Evolutionary conservation across 2,329 filamentous ascomycete genomes (phyloP), one percentile per base, ranked within the genome.

Genomic region (Didymella keratinophila): DNA sequence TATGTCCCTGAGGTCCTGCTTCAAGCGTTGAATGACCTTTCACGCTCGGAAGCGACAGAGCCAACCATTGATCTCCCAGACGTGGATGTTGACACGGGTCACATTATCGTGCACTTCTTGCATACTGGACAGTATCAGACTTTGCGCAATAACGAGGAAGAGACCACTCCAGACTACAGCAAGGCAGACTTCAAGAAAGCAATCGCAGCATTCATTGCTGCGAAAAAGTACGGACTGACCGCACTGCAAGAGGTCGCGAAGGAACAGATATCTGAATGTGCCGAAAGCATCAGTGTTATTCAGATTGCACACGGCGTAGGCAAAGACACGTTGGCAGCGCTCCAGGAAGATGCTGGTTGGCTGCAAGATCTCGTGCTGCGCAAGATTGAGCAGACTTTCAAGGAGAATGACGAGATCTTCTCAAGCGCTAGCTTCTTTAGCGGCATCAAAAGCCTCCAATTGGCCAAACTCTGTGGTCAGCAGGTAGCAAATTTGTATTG

Each of bases 111-210:
- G 30, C 69, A 71, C 43, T 70, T 65, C 61, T 44, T 71, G 28
- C 55, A 69, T 58, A 72, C 69, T 2, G 64, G 62, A 14, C 36
- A 52, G 18, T 72, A 72, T 46, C 69, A 72, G 41, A 68, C 66
- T 11, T 64, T 72, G 4, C 11, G 10, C 30, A 14, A 16, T 6
- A n/a, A 4, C 6, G 36, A 21, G 36, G 36, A 39, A n/a, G 28
- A 39, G 21, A 8, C n/a, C 3, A 18, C 32, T 5, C 9, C 14
- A 4, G 11, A 12, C 20, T 18, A 6, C 2, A 12, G 32, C 2
- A 50, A 21, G 7, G 2, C 23, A 1, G 27, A 50, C 2, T 27
- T 50, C 21, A 50, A 41, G 12, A 20, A 50, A 41, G 34, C 47
- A 16, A 41, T 50, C 9, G 21, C 23, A n/a, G n/a, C 27, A 11